Conservation (phyloP, 257 asterid species). For the Nicotiana benthamiana region DNA sequence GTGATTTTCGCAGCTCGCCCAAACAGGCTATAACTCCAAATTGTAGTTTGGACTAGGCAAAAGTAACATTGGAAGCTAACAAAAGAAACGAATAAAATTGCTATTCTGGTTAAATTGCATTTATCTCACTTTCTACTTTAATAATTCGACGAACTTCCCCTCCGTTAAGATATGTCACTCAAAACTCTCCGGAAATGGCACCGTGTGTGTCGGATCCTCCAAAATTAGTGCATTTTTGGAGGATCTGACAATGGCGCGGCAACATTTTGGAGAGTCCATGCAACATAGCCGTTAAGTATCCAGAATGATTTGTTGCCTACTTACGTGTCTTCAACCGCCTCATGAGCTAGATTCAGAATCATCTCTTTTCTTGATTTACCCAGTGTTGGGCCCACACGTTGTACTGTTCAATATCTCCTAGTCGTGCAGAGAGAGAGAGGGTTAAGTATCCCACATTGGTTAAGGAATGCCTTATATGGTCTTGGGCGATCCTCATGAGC, state of each 20-base stretch:
- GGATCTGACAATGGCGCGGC: too few species aligned
- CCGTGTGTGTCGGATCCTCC: too few species aligned
- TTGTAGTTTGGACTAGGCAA: background rate
- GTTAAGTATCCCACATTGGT: background rate
- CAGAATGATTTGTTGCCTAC: background rate
- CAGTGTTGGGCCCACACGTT: background rate
- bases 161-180: background rate
- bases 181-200: too few species aligned
- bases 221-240: too few species aligned
- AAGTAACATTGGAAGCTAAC: background rate
- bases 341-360: background rate
- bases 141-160: background rate
- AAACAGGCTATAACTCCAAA: background rate
- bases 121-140: background rate
- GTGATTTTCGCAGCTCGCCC: too few species aligned
- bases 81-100: background rate
- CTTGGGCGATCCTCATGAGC: background rate
- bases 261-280: too few species aligned
- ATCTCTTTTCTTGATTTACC: background rate
- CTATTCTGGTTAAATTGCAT: background rate
- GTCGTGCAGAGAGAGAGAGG: background rate
- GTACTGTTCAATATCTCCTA: background rate
- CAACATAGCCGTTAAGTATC: background rate
- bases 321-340: background rate
- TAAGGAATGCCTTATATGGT: background rate